Evolutionary conservation across 2,329 filamentous ascomycete species (phyloP), one percentile per base, ranked within the genome.

Genomic region (Colletotrichum godetiae): DNA sequence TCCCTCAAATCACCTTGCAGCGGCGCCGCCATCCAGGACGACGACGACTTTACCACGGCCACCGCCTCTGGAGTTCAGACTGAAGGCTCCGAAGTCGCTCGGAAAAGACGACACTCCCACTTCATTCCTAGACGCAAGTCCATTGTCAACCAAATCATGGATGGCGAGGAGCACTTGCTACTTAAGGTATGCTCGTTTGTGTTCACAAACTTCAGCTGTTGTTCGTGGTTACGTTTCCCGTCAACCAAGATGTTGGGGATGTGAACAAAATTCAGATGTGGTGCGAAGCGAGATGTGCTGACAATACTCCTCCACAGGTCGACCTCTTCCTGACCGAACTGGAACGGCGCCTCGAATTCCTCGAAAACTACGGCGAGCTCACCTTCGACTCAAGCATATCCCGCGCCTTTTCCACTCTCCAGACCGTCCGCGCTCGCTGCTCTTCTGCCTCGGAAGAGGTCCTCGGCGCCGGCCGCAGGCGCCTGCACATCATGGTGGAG

Each of bases 371-470:
- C 79, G 92, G 94, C 75, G 94, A 97, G 79, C 84, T 95, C 72
- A 93, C 93, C 74, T 89, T 97, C 77, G 97, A 99, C 81, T 89
- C 93, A 57, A 94, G 94, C 79, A 92, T 98, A 68, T 92, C 94
- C 56, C 91, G 94, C 76, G 95, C 96, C 24, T 97, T 97, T 83
- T 88, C 92, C 19, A 97, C 95, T 0, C 87, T 99, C 1, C 93
- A 96, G 79, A 92, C 94, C 8, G 95, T 99, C 31, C 92, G 95
- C 74, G 92, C 95, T 76, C 91, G 95, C 78, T 99, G 97, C 83
- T 95, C 94, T 52, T 92, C 95, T 76, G 95, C 96, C 24, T 97
- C 95, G 0, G 96, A 95, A 75, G 96, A 97, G 80, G 90, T 98
- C 59, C 91, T 98, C 77, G 97, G 95, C 69, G 94, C 94, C 49